Conservation (phyloP, 805 yeast species). For the Candida stauntonica region DNA sequence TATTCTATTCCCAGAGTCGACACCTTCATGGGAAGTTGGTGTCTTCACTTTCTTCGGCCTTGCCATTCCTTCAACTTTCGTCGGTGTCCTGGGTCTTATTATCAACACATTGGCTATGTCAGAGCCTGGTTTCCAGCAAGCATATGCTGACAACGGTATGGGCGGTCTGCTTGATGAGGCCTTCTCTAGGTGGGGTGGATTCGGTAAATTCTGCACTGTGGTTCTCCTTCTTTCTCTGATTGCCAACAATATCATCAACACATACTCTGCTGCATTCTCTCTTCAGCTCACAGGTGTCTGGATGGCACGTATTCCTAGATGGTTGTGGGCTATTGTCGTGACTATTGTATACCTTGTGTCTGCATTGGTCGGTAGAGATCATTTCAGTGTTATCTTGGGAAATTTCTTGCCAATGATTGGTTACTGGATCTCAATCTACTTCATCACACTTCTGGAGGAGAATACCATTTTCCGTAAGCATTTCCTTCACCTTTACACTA, state of each 20-base stretch:
- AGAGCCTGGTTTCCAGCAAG: conserved; percentile 51
- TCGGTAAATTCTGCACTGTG: conserved; percentile 71
- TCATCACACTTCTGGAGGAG: conserved; percentile 67
- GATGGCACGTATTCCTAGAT: conserved; percentile 67
- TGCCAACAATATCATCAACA: conserved; percentile 77
- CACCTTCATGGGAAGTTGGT: conserved; percentile 52
- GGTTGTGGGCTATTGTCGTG: conserved; percentile 64
- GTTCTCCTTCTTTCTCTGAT: conserved; percentile 69
- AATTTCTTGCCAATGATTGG: conserved; percentile 90
- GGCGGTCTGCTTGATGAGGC: conserved; percentile 72
- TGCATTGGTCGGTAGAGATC: conserved; percentile 71
- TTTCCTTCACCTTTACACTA: conserved; percentile 38
- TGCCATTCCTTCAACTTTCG: conserved; percentile 67
- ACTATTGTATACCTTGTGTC: conserved; percentile 63
- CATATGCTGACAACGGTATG: conserved; percentile 56
- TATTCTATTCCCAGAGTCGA: conserved; percentile 70
- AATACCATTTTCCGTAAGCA: conserved; percentile 60
- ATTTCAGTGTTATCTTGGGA: conserved; percentile 66
- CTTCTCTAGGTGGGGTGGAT: conserved; percentile 65
- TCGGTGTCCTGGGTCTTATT: conserved; percentile 69
- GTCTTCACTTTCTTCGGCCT: conserved; percentile 62
- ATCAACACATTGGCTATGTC: conserved; percentile 61
- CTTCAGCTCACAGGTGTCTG: conserved; percentile 56
- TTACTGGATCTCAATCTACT: conserved; percentile 84
- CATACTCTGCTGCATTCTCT: conserved; percentile 79